These are phyloP conservation scores for Tetragonia tetragonoides DNA, from an alignment of 148 eudicot genomes.

Conservation along the genomic window DNA sequence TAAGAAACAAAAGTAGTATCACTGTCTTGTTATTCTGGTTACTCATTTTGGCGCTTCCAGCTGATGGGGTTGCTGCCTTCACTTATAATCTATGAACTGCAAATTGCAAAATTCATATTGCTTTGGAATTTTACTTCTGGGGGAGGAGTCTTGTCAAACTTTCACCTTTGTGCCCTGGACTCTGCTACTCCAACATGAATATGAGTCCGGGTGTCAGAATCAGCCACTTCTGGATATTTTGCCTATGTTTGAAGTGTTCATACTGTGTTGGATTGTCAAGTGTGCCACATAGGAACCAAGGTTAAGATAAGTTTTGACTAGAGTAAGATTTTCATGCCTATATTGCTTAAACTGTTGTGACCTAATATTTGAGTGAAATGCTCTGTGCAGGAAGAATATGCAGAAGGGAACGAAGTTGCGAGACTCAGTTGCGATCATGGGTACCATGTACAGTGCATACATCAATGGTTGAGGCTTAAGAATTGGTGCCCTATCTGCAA, in stretches of 20 bases:
- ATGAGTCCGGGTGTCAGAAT: neutral
- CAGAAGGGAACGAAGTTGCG: conserved; percentile 63
- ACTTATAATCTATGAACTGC: neutral
- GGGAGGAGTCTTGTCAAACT: neutral
- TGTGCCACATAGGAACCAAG: too few species aligned
- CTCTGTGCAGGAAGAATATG: conserved; percentile 75
- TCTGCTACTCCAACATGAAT: neutral
- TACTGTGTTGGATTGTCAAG: too few species aligned
- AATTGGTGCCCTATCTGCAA: conserved; percentile 99
- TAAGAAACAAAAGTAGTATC: neutral
- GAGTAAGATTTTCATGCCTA: too few species aligned
- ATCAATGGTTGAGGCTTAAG: conserved; percentile 78
- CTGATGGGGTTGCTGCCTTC: neutral
- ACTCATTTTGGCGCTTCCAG: neutral
- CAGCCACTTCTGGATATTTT: neutral
- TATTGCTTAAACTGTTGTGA: neutral
- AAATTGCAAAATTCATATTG: too few species aligned
- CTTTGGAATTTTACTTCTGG: neutral
- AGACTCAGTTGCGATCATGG: conserved; percentile 63
- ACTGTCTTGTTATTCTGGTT: neutral
- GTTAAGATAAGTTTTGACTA: too few species aligned
- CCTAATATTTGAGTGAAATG: neutral
- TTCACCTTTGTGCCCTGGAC: neutral
- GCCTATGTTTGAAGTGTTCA: neutral
- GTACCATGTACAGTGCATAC: conserved; percentile 60